Evolutionary conservation across 2,329 filamentous ascomycete genomes (phyloP).

Genomic region (Samsoniella hepiali): DNA sequence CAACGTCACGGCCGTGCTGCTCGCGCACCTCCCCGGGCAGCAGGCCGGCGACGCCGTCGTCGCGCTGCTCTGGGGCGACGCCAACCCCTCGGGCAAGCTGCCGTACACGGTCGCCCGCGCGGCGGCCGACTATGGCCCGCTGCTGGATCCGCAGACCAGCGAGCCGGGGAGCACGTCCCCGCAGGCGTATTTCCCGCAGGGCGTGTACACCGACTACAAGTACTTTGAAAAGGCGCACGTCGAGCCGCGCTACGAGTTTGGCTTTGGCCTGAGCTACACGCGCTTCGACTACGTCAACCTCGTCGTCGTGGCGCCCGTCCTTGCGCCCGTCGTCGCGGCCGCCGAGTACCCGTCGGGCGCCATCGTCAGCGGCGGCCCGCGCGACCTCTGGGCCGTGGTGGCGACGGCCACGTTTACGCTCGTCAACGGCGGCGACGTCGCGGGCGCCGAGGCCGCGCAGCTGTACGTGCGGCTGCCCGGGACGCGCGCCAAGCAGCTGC

Average conservation of each 20-base stretch:
- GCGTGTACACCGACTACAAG: slow-evolving; percentile 53
- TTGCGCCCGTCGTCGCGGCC: slow-evolving; percentile 23
- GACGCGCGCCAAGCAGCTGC: slow-evolving; percentile 54
- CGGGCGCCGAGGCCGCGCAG: slow-evolving; percentile 47
- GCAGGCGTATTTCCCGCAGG: slow-evolving; percentile 51
- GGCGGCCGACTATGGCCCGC: slow-evolving; percentile 51
- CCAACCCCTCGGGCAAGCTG: slow-evolving; percentile 55
- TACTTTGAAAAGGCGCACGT: slow-evolving; percentile 49
- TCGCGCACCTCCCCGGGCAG: slow-evolving; percentile 63
- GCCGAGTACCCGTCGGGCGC: slow-evolving; percentile 38
- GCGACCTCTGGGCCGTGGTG: slow-evolving; percentile 47
- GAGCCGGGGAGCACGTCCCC: slow-evolving; percentile 50
- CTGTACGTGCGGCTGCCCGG: slow-evolving; percentile 47
- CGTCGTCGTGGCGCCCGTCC: slow-evolving; percentile 28
- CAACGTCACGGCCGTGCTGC: slow-evolving; percentile 62
- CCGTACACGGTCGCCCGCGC: slow-evolving; percentile 60
- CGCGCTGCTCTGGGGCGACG: slow-evolving; percentile 54
- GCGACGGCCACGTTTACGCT: slow-evolving; percentile 39
- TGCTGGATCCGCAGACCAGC: slow-evolving; percentile 40
- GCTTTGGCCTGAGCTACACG: slow-evolving; percentile 55
- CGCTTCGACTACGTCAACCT: slow-evolving; percentile 50
- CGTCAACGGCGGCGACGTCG: slow-evolving; percentile 40
- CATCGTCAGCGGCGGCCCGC: slow-evolving; percentile 42
- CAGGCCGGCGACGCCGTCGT: slow-evolving; percentile 56
- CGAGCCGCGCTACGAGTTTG: slow-evolving; percentile 52